phyloP scores from a whole-genome alignment of 2,329 filamentous ascomycete genomes.

The Trichophyton schoenleinii region DNA sequence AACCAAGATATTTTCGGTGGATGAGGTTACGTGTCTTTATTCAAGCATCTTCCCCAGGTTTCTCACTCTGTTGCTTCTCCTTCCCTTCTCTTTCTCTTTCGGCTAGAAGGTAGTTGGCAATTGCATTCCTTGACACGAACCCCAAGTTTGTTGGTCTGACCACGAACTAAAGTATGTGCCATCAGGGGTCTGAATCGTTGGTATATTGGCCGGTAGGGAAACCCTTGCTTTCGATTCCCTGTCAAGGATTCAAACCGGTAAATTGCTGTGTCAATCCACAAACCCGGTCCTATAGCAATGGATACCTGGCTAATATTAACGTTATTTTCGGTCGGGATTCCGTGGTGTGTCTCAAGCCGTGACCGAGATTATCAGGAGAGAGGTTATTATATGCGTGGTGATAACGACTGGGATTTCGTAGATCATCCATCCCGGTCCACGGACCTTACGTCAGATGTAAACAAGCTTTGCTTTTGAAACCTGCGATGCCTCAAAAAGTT shows the following conservation, averaged over 20 bases:
- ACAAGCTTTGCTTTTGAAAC: constrained; percentile 1
- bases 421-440: not conserved
- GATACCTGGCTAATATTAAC: not conserved
- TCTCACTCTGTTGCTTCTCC: not conserved
- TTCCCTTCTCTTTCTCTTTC: not conserved
- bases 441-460: not conserved
- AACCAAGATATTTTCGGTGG: not conserved
- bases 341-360: not conserved
- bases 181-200: not conserved
- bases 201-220: not conserved
- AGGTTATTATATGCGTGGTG: not conserved
- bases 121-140: not conserved
- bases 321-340: not conserved
- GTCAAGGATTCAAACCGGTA: not conserved
- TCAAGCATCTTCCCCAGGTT: too few species aligned
- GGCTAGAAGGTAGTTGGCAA: not conserved
- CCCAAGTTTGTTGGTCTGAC: not conserved
- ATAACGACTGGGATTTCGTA: not conserved
- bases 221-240: not conserved
- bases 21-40: not conserved
- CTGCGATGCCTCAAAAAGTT: not conserved
- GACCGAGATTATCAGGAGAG: not conserved
- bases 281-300: not conserved
- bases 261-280: not conserved
- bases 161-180: not conserved